Conservation (phyloP, 2,329 filamentous ascomycete genomes). For the Torrubiellomyces zombiae region DNA sequence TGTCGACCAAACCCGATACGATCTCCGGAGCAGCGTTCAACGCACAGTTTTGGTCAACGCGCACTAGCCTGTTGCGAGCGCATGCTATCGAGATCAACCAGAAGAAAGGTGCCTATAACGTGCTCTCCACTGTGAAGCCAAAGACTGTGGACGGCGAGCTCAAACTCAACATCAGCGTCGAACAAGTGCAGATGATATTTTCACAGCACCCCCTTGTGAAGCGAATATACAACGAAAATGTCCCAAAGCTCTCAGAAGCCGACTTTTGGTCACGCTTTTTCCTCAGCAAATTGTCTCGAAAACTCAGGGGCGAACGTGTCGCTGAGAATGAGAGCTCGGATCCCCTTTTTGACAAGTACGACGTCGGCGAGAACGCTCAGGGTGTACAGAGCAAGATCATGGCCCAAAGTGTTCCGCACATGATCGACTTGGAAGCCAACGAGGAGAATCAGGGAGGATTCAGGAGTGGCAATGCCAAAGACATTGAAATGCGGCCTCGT, state of each 20-base stretch:
- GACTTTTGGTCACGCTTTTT: slow-evolving; percentile 95
- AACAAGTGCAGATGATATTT: slow-evolving; percentile 88
- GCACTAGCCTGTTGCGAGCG: slow-evolving; percentile 69
- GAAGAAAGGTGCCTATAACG: slow-evolving; percentile 80
- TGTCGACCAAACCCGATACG: slow-evolving; percentile 67
- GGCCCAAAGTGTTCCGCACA: slow-evolving; percentile 59
- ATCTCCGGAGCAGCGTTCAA: slow-evolving; percentile 72
- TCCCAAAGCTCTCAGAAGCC: slow-evolving; percentile 60
- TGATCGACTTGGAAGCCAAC: slow-evolving; percentile 85
- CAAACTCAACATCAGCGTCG: slow-evolving; percentile 71
- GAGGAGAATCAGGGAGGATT: slow-evolving; percentile 85
- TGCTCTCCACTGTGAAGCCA: slow-evolving; percentile 77
- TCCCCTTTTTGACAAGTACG: slow-evolving; percentile 69
- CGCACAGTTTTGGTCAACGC: slow-evolving; percentile 84
- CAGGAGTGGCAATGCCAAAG: slow-evolving; percentile 66
- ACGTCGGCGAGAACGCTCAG: slow-evolving; percentile 51
- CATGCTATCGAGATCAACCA: slow-evolving; percentile 83
- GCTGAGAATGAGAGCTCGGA: slow-evolving; percentile 63
- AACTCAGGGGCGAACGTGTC: slow-evolving; percentile 76
- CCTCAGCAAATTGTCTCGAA: slow-evolving; percentile 76
- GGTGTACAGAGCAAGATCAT: slow-evolving; percentile 35
- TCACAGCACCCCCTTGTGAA: slow-evolving; percentile 83
- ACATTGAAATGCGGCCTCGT: slow-evolving; percentile 75
- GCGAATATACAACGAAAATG: slow-evolving; percentile 82
- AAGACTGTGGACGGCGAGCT: slow-evolving; percentile 32